phyloP scores from a whole-genome alignment of 1,284 basidiomycete genomes.

The Trametes hirsuta region DNA sequence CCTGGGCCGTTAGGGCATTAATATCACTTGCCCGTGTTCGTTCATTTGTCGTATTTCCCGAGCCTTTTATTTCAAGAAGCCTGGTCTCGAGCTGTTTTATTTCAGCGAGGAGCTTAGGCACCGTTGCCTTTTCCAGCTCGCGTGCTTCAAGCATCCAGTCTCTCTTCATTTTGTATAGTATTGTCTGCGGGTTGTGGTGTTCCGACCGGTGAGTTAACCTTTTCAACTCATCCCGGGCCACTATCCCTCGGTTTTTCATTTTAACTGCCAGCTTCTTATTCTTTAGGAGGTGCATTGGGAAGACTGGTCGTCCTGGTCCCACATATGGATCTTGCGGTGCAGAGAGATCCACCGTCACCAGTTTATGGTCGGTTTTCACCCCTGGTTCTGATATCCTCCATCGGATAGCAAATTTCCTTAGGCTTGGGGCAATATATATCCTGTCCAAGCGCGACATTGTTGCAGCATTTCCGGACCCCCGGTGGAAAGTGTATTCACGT shows the following conservation, averaged over 20 bases:
- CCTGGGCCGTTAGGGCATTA: not conserved
- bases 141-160: no score
- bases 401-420: not conserved
- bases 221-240: not conserved
- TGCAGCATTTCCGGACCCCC: slow-evolving; percentile 1
- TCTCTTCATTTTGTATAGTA: no score
- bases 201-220: no score
- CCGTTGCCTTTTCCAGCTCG: no score
- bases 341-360: slow-evolving; percentile 32
- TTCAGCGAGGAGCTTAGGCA: no score
- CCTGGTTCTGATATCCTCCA: slow-evolving; percentile 23
- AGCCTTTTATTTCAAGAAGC: no score
- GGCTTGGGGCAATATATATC: slow-evolving; percentile 41
- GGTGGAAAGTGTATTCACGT: slow-evolving; percentile 33
- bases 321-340: slow-evolving; percentile 34
- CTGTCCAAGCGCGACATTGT: slow-evolving; percentile 39
- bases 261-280: slow-evolving; percentile 20
- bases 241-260: not conserved
- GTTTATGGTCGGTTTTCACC: slow-evolving; percentile 9
- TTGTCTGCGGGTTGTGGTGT: not conserved
- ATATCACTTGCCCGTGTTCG: no score
- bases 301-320: slow-evolving; percentile 37
- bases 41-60: no score
- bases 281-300: slow-evolving; percentile 29
- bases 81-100: no score